Evolutionary conservation across 768 basidiomycete species (phyloP).

Genomic region (Podaxis mareebaensis): DNA sequence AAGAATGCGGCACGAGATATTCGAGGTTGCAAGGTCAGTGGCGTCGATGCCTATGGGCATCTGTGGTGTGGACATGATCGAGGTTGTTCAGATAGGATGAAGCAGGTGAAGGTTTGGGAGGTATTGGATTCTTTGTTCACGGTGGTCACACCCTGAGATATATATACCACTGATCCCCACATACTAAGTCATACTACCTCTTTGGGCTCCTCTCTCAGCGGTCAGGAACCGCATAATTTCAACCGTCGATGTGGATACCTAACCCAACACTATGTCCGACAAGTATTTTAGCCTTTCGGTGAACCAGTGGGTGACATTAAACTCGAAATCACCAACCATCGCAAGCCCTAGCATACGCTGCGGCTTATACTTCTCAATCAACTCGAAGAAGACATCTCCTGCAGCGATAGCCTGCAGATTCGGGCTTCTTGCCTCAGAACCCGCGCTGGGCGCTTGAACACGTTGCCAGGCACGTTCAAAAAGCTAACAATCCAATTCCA

Average conservation of each 20-base stretch:
- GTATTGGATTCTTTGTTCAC: neutral
- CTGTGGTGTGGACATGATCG: constrained; percentile 9
- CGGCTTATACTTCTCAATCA: no score
- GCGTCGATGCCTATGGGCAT: neutral
- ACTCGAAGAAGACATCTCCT: no score
- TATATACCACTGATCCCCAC: neutral
- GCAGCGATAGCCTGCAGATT: no score
- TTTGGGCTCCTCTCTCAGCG: neutral
- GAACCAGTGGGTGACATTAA: no score
- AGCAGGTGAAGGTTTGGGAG: neutral
- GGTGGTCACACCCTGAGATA: constrained; percentile 2
- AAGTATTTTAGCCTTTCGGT: neutral
- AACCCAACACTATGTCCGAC: neutral
- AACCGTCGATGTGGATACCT: neutral
- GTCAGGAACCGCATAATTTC: neutral
- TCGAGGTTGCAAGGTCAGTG: constrained; percentile 20
- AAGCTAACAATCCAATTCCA: no score
- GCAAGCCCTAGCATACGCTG: no score
- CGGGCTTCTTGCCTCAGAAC: no score
- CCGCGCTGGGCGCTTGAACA: no score
- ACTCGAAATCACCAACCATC: no score
- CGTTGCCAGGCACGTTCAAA: no score
- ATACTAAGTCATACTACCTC: neutral
- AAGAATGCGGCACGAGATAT: constrained; percentile 34
- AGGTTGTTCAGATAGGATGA: neutral